Percentiles rank a stretch among this genome's conserved stretches.
Evolutionary conservation across 2,329 filamentous ascomycete species (phyloP).

Genomic region (Seiridium unicorne): DNA sequence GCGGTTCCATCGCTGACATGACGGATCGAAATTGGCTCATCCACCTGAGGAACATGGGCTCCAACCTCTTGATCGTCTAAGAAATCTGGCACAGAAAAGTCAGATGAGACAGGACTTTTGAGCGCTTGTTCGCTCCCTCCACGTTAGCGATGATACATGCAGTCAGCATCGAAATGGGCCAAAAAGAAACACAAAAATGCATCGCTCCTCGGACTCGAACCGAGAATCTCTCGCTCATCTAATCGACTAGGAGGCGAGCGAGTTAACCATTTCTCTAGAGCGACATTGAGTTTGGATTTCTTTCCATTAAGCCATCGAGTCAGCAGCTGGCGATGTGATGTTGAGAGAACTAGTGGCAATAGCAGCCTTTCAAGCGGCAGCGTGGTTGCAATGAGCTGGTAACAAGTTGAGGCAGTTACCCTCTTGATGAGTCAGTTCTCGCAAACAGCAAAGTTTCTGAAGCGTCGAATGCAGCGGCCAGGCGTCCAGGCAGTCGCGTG

Average conservation of each 20-base stretch:
- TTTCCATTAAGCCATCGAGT: not conserved
- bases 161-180: no score
- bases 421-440: no score
- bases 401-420: no score
- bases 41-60: slow-evolving; percentile 39
- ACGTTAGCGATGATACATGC: no score
- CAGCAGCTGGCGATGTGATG: no score
- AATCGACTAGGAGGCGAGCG: slow-evolving; percentile 1
- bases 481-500: no score
- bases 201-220: slow-evolving; percentile 6
- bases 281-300: not conserved
- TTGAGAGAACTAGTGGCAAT: not conserved
- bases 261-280: slow-evolving; percentile 10
- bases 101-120: not conserved
- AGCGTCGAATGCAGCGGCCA: no score
- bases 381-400: no score
- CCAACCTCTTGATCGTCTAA: slow-evolving; percentile 47
- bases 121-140: no score
- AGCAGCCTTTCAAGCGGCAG: not conserved
- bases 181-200: not conserved
- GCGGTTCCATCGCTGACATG: not conserved
- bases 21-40: slow-evolving; percentile 34
- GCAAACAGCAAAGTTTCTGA: no score
- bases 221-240: not conserved
- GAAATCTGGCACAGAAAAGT: not conserved